Evolutionary conservation across 2,329 filamentous ascomycete genomes (phyloP).

Genomic region (Elsinoe perseae): DNA sequence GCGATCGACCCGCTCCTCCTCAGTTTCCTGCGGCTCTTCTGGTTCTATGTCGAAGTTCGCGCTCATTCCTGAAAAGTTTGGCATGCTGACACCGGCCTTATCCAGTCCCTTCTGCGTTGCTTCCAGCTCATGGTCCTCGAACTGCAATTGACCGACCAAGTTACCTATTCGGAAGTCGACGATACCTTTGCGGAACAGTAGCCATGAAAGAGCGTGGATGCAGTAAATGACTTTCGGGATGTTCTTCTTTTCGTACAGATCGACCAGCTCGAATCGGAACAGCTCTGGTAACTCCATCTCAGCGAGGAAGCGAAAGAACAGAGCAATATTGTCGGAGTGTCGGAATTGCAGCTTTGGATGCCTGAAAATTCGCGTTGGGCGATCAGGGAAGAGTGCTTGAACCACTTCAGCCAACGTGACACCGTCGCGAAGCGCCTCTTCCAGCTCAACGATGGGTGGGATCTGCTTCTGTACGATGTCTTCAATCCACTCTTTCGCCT

Average conservation of each 20-base stretch:
- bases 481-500: conserved; percentile 99
- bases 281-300: conserved; percentile 89
- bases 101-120: conserved; percentile 95
- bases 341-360: conserved; percentile 80
- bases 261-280: conserved; percentile 93
- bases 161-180: conserved; percentile 96
- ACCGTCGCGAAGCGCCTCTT: conserved; percentile 85
- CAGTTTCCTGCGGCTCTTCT: conserved; percentile 68
- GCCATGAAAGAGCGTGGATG: conserved; percentile 92
- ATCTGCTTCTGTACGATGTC: conserved; percentile 77
- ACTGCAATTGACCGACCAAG: conserved; percentile 89
- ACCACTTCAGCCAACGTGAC: conserved; percentile 93
- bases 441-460: conserved; percentile 84
- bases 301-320: conserved; percentile 90
- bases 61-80: conserved; percentile 95
- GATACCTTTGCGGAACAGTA: conserved; percentile 91
- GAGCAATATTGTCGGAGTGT: conserved; percentile 95
- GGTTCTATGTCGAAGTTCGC: conserved; percentile 81
- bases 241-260: conserved; percentile 99
- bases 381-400: conserved; percentile 72
- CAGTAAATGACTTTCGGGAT: conserved; percentile 99
- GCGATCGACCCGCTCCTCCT: conserved; percentile 78
- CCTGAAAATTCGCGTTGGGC: conserved; percentile 73
- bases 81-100: conserved; percentile 90
- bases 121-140: conserved; percentile 95